These are phyloP conservation scores for Colletotrichum karsti DNA, from an alignment of 2,329 filamentous ascomycete species.

Conservation along the genomic window DNA sequence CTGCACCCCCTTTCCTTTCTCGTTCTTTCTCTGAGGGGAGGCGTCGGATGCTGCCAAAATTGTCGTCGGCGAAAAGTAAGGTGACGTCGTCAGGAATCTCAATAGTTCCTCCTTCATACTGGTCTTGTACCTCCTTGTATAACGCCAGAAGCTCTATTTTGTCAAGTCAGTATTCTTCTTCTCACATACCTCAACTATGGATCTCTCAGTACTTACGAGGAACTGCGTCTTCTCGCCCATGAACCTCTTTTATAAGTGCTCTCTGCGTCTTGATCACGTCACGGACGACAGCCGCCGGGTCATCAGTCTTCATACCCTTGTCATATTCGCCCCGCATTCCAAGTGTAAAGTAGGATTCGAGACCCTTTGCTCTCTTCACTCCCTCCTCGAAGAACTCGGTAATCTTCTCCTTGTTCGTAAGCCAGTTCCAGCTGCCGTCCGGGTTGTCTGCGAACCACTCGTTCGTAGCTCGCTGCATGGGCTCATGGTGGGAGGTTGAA, in stretches of 20 bases:
- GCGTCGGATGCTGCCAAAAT: constrained; percentile 66
- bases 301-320: constrained; percentile 55
- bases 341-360: constrained; percentile 67
- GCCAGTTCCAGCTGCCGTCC: constrained; percentile 67
- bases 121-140: constrained; percentile 72
- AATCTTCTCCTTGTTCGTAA: constrained; percentile 62
- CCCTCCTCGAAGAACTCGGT: constrained; percentile 66
- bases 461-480: constrained; percentile 68
- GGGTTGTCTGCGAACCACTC: constrained; percentile 48
- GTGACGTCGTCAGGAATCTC: constrained; percentile 69
- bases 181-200: background rate
- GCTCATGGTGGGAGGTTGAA: constrained; percentile 72
- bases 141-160: constrained; percentile 66
- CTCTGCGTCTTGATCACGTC: constrained; percentile 65
- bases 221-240: constrained; percentile 52
- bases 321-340: constrained; percentile 70
- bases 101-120: constrained; percentile 66
- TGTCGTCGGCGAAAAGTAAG: constrained; percentile 70
- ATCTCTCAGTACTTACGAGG: constrained; percentile 42
- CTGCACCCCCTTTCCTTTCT: constrained; percentile 61
- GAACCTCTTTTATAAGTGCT: constrained; percentile 59
- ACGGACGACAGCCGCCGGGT: constrained; percentile 60
- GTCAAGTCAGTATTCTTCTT: background rate
- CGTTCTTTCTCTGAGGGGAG: constrained; percentile 63
- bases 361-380: constrained; percentile 59